Evolutionary conservation across 1,284 basidiomycete species (phyloP).

Genomic region (Tranzscheliella williamsii): DNA sequence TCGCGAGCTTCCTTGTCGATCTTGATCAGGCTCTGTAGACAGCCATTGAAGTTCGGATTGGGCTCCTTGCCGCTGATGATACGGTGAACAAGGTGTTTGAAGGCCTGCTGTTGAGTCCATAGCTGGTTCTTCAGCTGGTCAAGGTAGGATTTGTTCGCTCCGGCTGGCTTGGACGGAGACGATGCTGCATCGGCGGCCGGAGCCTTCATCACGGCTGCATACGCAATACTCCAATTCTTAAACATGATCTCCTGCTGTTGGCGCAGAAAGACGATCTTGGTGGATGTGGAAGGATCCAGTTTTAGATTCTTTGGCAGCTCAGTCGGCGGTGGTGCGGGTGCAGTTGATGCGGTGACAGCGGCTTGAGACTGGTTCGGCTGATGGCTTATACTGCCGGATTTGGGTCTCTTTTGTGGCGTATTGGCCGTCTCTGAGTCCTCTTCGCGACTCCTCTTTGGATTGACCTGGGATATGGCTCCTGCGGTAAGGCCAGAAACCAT

Average conservation of each 20-base stretch:
- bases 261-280: constrained; percentile 43
- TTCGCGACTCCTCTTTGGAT: constrained; percentile 19
- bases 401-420: constrained; percentile 26
- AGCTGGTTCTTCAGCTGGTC: constrained; percentile 47
- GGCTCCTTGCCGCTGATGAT: constrained; percentile 29
- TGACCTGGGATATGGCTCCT: neutral
- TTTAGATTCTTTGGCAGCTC: constrained; percentile 21
- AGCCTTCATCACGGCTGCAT: constrained; percentile 13
- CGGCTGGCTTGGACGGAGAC: constrained; percentile 9
- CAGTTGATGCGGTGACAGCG: neutral
- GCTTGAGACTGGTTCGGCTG: constrained; percentile 1
- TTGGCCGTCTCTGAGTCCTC: constrained; percentile 5
- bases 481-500: constrained; percentile 20
- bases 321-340: neutral
- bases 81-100: constrained; percentile 34
- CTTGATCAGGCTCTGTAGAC: constrained; percentile 43
- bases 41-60: constrained; percentile 40
- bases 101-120: constrained; percentile 40
- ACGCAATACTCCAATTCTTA: constrained; percentile 39
- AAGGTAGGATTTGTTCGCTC: constrained; percentile 29
- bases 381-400: constrained; percentile 26
- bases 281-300: constrained; percentile 26
- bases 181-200: constrained; percentile 1
- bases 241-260: constrained; percentile 51
- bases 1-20: constrained; percentile 53